These are phyloP conservation scores for Teratosphaeria viscida DNA, from an alignment of 2,329 filamentous ascomycete genomes.

Conservation along the genomic window DNA sequence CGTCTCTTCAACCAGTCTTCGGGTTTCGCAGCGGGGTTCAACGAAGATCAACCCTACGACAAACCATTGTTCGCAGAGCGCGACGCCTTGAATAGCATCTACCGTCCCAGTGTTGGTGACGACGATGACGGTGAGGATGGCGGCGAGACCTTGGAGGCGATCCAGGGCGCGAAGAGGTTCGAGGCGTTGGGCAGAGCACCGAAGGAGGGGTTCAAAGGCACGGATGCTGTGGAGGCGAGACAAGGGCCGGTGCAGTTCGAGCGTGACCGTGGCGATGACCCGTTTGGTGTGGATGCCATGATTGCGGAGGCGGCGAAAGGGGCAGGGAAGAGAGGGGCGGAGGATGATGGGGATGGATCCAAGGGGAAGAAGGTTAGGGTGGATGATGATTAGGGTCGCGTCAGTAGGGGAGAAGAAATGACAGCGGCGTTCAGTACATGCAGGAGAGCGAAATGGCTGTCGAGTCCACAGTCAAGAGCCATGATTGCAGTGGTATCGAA, in stretches of 20 bases:
- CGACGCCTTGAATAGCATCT: conserved; percentile 89
- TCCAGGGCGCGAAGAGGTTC: conserved; percentile 76
- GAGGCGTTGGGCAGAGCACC: conserved; percentile 71
- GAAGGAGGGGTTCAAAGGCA: conserved; percentile 78
- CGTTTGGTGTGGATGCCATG: conserved; percentile 91
- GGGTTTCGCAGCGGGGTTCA: conserved; percentile 70
- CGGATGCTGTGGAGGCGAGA: conserved; percentile 69
- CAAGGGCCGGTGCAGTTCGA: conserved; percentile 95
- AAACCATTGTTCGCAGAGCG: conserved; percentile 94
- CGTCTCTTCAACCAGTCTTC: conserved; percentile 90
- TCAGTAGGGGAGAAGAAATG: neutral
- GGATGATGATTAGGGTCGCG: conserved; percentile 50
- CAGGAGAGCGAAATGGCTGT: neutral
- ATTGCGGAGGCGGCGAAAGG: conserved; percentile 64
- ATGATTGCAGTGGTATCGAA: neutral
- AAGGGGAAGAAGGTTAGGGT: conserved; percentile 63
- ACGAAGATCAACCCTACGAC: conserved; percentile 95
- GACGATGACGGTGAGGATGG: conserved; percentile 67
- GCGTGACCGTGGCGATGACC: conserved; percentile 65
- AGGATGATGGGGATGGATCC: conserved; percentile 49
- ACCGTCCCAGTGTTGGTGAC: conserved; percentile 63
- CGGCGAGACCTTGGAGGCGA: conserved; percentile 74
- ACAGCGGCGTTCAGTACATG: neutral
- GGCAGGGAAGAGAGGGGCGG: conserved; percentile 52
- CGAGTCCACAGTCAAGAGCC: neutral